Evolutionary conservation across 768 basidiomycete genomes (phyloP), one percentile per base, ranked within the genome.

Genomic region (Rhizopogon vulgaris): DNA sequence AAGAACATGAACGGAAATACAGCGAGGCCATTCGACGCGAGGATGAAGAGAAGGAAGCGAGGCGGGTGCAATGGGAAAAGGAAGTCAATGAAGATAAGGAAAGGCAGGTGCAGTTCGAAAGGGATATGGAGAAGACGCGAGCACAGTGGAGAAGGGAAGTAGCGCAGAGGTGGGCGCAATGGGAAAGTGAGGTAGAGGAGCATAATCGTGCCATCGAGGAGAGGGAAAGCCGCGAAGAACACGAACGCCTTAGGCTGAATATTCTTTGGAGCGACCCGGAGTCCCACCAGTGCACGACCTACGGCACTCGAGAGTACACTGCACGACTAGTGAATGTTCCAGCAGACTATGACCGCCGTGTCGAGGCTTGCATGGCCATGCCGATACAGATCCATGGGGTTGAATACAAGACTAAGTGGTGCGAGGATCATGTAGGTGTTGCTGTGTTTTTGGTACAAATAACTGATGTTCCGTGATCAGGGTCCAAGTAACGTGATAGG

Each of bases 261-360:
- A 49, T 71, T 42, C 62, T 48, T 30, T 67, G 66, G 65, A 55
- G 43, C 10, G 41, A 28, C 1, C 41, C 62, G 24, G 48, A 53
- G 15, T 41, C 51, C 3, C 60, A 64, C 18, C 47, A 57, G 27
- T 71, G 69, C 56, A 59, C 51, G 24, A 58, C 62, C 0, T 69
- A 63, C 14, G 63, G 56, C 1, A 62, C 60, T 25, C 54, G 65
- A 30, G 60, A 63, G 51, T 71, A 69, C 9, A 61, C 63, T 9
- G 69, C 70, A 0, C 47, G 57, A 5, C 51, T 71, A 0, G 53
- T 56, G 42, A 71, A 71, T 38, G 49, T 68, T 1, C 70, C 67
- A 2, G 17, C 25, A 12, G 27, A 41, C 6, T 69, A 65, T 49
- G 50, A 46, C 38, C 52, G 11, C 1, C 53, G 54, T 3, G n/a